Base-by-base conservation (phyloP, 306 rosid species). In the Begonia masoniana region DNA sequence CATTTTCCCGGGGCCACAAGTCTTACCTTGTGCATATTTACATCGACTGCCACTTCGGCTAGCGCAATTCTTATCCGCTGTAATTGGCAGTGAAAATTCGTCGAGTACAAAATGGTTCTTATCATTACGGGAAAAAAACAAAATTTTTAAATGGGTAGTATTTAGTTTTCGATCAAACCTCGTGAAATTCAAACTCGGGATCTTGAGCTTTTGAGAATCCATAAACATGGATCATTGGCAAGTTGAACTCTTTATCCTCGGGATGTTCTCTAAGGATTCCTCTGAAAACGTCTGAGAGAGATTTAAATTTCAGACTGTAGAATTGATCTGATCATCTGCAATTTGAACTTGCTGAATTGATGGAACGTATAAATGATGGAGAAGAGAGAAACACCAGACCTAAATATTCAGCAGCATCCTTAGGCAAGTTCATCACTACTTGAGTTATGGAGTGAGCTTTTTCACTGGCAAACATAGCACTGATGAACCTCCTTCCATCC, bases 401-500 rank as follows among this genome's bases (percentile, higher is more conserved):
- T 75, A 91, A 82, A 81, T 69, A 85, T 53, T 83, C 94, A 23
- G 82, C 76, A 63, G 92, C 99, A 45, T 85, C 92, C 55, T 79
- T 83, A 9, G 99, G 99, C 78, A 91, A 81, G 74, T 91, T 91
- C 99, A 91, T 86, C 48, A 91, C 88, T 59, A 91, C 88, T 68
- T 91, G 94, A 21, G 99, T 83, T 52, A 91, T 77, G 58, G 85
- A 71, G 43, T 59, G 68, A 53, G 96, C 91, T 71, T 81, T 73
- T 57, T 83, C 86, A 71, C 92, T 81, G 60, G 78, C 58, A 79
- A 59, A 85, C 76, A 85, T 70, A 47, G 99, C 83, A 50, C 52
- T 57, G 52, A 91, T 86, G 87, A 91, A 86, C 69, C 99, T 85
- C 77, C 99, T 85, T 64, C 88, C 99, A 24, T 86, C 99, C 96